Evolutionary conservation across 495 filamentous ascomycete genomes (phyloP).

Genomic region (Tricharina praecox): DNA sequence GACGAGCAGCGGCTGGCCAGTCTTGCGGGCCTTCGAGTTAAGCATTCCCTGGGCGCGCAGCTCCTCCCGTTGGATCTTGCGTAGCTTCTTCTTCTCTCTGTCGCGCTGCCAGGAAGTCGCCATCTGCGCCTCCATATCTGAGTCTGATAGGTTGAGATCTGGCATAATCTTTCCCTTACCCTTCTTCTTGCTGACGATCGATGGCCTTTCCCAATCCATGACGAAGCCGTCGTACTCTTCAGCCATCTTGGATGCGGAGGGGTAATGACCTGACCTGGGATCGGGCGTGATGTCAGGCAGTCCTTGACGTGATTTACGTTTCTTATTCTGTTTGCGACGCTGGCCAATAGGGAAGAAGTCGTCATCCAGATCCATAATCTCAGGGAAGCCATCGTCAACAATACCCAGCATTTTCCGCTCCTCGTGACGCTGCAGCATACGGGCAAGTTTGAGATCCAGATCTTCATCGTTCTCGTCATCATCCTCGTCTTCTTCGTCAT

Average conservation of each 20-base stretch:
- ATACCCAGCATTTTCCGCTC: conserved; percentile 38
- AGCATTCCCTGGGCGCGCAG: conserved; percentile 64
- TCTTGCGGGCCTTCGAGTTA: conserved; percentile 29
- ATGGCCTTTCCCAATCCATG: conserved; percentile 61
- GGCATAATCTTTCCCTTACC: conserved; percentile 32
- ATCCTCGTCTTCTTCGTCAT: conserved; percentile 27
- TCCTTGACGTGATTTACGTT: conserved; percentile 5
- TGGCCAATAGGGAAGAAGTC: conserved; percentile 11
- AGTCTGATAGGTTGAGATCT: conserved; percentile 48
- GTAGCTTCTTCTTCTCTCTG: conserved; percentile 59
- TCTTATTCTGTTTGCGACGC: conserved; percentile 14
- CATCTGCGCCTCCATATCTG: conserved; percentile 50
- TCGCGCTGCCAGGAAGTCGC: conserved; percentile 54
- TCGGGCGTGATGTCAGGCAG: conserved; percentile 12
- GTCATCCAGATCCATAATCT: conserved; percentile 40
- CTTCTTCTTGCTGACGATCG: conserved; percentile 33
- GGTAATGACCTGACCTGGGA: conserved; percentile 30
- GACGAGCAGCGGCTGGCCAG: conserved; percentile 46
- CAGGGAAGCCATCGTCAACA: conserved; percentile 30
- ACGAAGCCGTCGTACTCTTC: conserved; percentile 65
- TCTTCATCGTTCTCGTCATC: conserved; percentile 27
- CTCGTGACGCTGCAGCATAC: conserved; percentile 47
- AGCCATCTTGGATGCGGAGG: conserved; percentile 45
- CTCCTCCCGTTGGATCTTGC: conserved; percentile 62
- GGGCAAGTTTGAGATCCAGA: conserved; percentile 43